Percentiles rank a stretch among this genome's conserved stretches.
These are phyloP conservation scores for Dichotomocladium elegans DNA, from an alignment of 371 early-diverging fungal genomes.

Conservation along the genomic window DNA sequence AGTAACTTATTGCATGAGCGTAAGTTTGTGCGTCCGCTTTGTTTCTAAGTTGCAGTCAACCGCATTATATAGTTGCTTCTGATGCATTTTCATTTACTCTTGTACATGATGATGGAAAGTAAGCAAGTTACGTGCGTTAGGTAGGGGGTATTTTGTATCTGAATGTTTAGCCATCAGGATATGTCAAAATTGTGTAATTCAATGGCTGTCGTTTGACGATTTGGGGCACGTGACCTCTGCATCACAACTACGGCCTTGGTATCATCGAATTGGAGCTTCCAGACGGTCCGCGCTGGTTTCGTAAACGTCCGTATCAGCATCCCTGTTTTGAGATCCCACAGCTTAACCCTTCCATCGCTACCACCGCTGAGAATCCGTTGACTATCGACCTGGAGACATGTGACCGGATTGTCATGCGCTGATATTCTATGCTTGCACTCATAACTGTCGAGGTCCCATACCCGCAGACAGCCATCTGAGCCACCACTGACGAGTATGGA, in stretches of 20 bases:
- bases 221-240: conserved; percentile 30
- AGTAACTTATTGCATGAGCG: too few species aligned
- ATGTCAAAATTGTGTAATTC: conserved; percentile 44
- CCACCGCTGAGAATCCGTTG: conserved; percentile 78
- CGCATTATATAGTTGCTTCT: too few species aligned
- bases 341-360: conserved; percentile 78
- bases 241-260: conserved; percentile 55
- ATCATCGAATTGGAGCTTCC: conserved; percentile 57
- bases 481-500: conserved; percentile 72
- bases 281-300: conserved; percentile 49
- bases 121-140: too few species aligned
- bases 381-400: conserved; percentile 79
- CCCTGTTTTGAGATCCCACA: conserved; percentile 78
- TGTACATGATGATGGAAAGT: too few species aligned
- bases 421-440: conserved; percentile 65
- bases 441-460: conserved; percentile 77
- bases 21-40: too few species aligned
- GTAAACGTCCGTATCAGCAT: conserved; percentile 63
- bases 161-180: too few species aligned
- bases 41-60: too few species aligned
- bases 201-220: conserved; percentile 32
- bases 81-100: too few species aligned
- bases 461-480: conserved; percentile 79
- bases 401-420: conserved; percentile 78
- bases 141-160: too few species aligned